Evolutionary conservation across 352 stramenopile species (phyloP), one percentile per base, ranked within the genome.

Genomic region (Thalassiosira gravida): DNA sequence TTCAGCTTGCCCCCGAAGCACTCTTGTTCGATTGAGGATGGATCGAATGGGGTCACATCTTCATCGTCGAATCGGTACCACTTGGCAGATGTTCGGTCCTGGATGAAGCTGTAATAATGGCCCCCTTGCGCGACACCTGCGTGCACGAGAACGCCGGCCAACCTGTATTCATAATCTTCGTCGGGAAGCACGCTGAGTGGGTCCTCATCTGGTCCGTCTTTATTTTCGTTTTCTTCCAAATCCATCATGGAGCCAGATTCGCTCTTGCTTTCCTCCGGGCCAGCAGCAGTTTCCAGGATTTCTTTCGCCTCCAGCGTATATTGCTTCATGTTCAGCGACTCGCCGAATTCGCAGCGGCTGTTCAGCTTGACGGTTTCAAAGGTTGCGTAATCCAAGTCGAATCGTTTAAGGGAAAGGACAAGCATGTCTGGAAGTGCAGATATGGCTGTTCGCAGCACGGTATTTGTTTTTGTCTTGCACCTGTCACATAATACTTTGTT

Each of bases 331-430:
- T 99, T 98, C 30, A 99, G 84, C 44, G 91, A 94, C 90, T 98
- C 95, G n/a, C 96, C 96, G 85, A 99, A 99, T 22, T 96, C 96
- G 79, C 95, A 98, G 3, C 96, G 90, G 71, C 97, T 98, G 84
- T 99, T 99, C 35, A 99, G 86, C 81, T 99, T 99, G 5, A 99
- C 97, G 2, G 97, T 99, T 86, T 99, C 97, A 68, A 99, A 99
- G 11, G 97, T 99, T 52, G 92, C 98, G 78, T 98, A 99, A 82
- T 99, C 97, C 74, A 99, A 92, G 90, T 99, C 97, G 78, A 99
- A 99, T 50, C 97, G 93, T 89, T 99, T 99, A 53, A 99, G 80
- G 78, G 98, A 97, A 39, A 99, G 86, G 64, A 99, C 96, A 20
- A 99, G 87, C 61, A 99, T 88, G 73, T 99, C 98, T 0, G 97